These are phyloP conservation scores for Russula dissimulans DNA, from an alignment of 768 basidiomycete genomes.

Conservation along the genomic window DNA sequence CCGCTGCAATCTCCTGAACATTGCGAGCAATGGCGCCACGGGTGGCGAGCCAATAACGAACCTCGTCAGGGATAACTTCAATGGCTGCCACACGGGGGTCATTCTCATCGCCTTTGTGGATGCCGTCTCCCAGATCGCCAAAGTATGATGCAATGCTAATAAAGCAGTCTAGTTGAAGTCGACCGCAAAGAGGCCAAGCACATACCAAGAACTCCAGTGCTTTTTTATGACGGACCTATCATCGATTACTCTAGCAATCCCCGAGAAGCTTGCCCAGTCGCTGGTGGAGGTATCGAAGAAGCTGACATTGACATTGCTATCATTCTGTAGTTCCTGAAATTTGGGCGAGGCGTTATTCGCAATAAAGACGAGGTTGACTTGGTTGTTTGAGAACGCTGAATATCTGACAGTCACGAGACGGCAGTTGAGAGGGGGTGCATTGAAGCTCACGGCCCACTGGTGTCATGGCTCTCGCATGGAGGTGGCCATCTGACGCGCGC, in stretches of 20 bases:
- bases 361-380: slow-evolving; percentile 56
- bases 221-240: slow-evolving; percentile 57
- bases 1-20: slow-evolving; percentile 48
- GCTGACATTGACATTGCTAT: slow-evolving; percentile 70
- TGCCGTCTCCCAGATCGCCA: slow-evolving; percentile 75
- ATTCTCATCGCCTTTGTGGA: slow-evolving; percentile 68
- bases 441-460: slow-evolving; percentile 49
- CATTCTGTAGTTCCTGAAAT: slow-evolving; percentile 67
- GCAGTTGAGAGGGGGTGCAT: neutral
- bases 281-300: slow-evolving; percentile 64
- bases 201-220: slow-evolving; percentile 46
- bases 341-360: slow-evolving; percentile 68
- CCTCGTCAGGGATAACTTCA: slow-evolving; percentile 69
- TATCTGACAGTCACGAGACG: neutral
- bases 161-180: neutral
- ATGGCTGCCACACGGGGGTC: slow-evolving; percentile 79
- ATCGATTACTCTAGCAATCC: slow-evolving; percentile 55
- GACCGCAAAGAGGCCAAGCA: slow-evolving; percentile 22
- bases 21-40: slow-evolving; percentile 49
- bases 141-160: slow-evolving; percentile 66
- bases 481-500: slow-evolving; percentile 49
- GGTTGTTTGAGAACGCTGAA: slow-evolving; percentile 37
- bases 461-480: slow-evolving; percentile 79
- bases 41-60: slow-evolving; percentile 72
- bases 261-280: slow-evolving; percentile 73